Base-by-base conservation (phyloP, 345 rosid genomes). In the Kernera saxatilis region DNA sequence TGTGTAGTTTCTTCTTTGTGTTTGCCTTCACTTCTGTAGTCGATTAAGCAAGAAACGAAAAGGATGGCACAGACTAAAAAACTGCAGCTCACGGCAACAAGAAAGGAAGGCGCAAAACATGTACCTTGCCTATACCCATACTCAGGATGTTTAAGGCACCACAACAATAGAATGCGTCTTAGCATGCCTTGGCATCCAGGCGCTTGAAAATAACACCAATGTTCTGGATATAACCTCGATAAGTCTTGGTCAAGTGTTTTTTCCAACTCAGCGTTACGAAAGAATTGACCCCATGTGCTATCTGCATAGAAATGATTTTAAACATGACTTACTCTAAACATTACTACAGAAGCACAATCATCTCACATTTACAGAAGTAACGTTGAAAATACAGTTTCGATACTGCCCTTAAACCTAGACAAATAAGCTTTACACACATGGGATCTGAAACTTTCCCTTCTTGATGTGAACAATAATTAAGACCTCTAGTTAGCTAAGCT, bases 141-240 rank as follows among this genome's bases (percentile, higher is more conserved):
- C 52, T 90, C 89, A 3, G 92, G 96, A 83, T 92, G 88, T 18
- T 88, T 80, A 44, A 92, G 88, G 78, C 96, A 92, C 95, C 96
- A 90, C 64, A 92, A 54, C 52, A 90, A 70, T 74, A 90, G 77
- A 57, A 92, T 84, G 22, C 95, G 83, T 69, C 98, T 88, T 27
- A 92, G 74, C 87, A 92, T 85, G 67, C 98, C 93, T 82, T 92
- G 96, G 67, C 93, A 90, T 40, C 90, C 88, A 21, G 89, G 79
- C 17, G 96, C 81, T 80, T 90, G 96, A 69, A 92, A 92, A 83
- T 83, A 92, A 74, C 90, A 84, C 60, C 88, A 88, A 62, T 88
- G 90, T 66, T 88, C 95, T 0, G 96, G 98, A 83, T 92, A 92
- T 74, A 90, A 84, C 36, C 98, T 85, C 2, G 93, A 84, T 17